A percentile compares a stretch with the other conserved stretches of the same genome.
These are phyloP conservation scores for Stagonosporopsis rhizophila DNA, from an alignment of 2,329 filamentous ascomycete genomes.

Conservation along the genomic window DNA sequence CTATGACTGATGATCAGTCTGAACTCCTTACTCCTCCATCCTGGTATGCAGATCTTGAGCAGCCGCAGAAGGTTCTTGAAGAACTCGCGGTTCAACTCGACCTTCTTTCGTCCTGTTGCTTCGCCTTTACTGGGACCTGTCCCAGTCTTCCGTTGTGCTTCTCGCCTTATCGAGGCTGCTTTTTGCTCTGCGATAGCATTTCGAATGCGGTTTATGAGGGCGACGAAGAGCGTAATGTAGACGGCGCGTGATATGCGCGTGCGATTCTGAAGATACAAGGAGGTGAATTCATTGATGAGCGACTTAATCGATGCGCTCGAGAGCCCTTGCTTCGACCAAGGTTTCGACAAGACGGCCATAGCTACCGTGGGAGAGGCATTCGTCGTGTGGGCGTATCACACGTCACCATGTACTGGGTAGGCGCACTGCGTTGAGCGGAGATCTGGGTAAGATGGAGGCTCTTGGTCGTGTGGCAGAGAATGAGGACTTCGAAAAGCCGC, in stretches of 20 bases:
- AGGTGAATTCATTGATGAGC: conserved; percentile 48
- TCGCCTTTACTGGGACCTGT: conserved; percentile 46
- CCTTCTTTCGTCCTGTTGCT: conserved; percentile 69
- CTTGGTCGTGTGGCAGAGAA: not conserved
- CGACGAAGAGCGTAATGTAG: conserved; percentile 52
- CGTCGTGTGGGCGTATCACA: conserved; percentile 6
- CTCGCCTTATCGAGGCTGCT: conserved; percentile 73
- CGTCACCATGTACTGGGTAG: conserved; percentile 5
- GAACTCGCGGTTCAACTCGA: conserved; percentile 90
- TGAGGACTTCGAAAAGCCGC: not conserved
- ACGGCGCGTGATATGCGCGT: conserved; percentile 53
- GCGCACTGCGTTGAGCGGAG: not conserved
- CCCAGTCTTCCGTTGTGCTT: conserved; percentile 60
- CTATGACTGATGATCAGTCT: conserved; percentile 87
- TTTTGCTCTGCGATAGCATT: conserved; percentile 94
- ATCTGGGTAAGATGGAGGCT: not conserved
- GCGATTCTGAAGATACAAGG: conserved; percentile 49
- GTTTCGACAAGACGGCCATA: conserved; percentile 54
- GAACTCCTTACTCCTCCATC: conserved; percentile 88
- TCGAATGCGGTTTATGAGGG: conserved; percentile 76
- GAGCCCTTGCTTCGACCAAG: conserved; percentile 39
- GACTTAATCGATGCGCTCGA: conserved; percentile 45
- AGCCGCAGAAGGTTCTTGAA: conserved; percentile 78
- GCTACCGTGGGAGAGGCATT: conserved; percentile 35
- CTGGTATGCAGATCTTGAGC: conserved; percentile 86